Evolutionary conservation across 352 stramenopile genomes (phyloP).

Genomic region (Nothophytophthora sp.): DNA sequence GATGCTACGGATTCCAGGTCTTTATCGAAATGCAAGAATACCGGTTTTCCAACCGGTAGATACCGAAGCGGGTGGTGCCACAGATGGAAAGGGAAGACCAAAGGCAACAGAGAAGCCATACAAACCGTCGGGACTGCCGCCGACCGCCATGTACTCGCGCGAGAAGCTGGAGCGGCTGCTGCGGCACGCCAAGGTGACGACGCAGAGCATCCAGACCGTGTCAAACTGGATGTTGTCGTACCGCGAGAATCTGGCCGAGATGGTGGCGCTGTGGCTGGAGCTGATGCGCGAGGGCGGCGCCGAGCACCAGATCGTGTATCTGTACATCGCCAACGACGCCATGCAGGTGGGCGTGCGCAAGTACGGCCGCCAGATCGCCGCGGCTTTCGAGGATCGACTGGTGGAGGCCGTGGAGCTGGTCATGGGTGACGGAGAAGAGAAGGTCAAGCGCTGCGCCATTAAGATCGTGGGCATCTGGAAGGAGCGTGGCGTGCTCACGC

Average conservation of each 20-base stretch:
- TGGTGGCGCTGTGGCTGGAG: conserved; percentile 60
- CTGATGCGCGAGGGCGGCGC: conserved; percentile 51
- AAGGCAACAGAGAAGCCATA: too few relatives aligned
- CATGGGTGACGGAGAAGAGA: conserved; percentile 71
- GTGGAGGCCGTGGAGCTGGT: conserved; percentile 60
- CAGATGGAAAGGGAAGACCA: not conserved
- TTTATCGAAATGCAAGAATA: not conserved
- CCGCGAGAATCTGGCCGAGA: conserved; percentile 55
- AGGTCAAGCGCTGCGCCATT: conserved; percentile 83
- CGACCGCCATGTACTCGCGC: conserved; percentile 30
- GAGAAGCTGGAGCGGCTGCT: conserved; percentile 75
- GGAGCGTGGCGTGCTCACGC: conserved; percentile 65
- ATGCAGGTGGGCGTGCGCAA: conserved; percentile 86
- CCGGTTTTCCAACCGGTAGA: not conserved
- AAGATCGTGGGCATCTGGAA: conserved; percentile 90
- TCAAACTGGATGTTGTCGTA: conserved; percentile 79
- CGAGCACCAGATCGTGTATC: conserved; percentile 77
- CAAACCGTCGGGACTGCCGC: not conserved
- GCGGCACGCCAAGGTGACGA: conserved; percentile 70
- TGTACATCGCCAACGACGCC: conserved; percentile 87
- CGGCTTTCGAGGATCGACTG: conserved; percentile 60
- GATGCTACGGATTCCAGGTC: conserved; percentile 5
- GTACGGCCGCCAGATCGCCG: conserved; percentile 69
- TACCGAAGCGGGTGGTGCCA: not conserved
- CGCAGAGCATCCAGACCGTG: conserved; percentile 83